Conservation (phyloP, 1,284 basidiomycete species). For the Fomitopsis betulina region DNA sequence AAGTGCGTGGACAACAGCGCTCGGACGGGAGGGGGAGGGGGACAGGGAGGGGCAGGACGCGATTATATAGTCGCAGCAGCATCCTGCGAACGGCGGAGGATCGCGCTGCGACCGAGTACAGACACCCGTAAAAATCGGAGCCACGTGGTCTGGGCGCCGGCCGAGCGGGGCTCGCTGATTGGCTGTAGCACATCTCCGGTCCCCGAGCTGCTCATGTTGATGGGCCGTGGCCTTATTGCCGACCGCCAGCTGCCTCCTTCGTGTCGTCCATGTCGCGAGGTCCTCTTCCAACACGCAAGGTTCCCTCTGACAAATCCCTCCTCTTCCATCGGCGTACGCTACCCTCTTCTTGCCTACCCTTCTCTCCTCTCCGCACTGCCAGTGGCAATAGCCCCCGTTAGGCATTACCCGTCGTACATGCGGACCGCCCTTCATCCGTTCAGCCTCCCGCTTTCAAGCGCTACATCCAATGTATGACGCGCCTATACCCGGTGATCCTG, state of each 20-base stretch:
- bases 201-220: constrained; percentile 4
- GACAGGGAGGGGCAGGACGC: constrained; percentile 7
- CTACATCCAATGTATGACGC: neutral
- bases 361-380: neutral
- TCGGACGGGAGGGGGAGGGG: constrained; percentile 6
- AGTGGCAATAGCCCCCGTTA: neutral
- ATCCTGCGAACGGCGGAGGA: constrained; percentile 22
- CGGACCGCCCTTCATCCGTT: neutral
- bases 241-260: neutral
- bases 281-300: neutral
- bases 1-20: constrained; percentile 3
- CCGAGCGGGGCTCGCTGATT: constrained; percentile 1
- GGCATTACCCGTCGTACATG: neutral
- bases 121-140: constrained; percentile 20
- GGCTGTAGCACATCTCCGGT: constrained; percentile 9
- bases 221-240: constrained; percentile 3
- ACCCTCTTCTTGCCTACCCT: neutral
- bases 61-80: constrained; percentile 8
- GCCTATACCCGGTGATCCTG: neutral
- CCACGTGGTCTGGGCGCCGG: constrained; percentile 13
- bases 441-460: neutral
- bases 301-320: neutral
- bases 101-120: constrained; percentile 17
- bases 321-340: neutral
- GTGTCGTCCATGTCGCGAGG: neutral